Evolutionary conservation across 495 filamentous ascomycete species (phyloP).

Genomic region (Apodospora peruviana): DNA sequence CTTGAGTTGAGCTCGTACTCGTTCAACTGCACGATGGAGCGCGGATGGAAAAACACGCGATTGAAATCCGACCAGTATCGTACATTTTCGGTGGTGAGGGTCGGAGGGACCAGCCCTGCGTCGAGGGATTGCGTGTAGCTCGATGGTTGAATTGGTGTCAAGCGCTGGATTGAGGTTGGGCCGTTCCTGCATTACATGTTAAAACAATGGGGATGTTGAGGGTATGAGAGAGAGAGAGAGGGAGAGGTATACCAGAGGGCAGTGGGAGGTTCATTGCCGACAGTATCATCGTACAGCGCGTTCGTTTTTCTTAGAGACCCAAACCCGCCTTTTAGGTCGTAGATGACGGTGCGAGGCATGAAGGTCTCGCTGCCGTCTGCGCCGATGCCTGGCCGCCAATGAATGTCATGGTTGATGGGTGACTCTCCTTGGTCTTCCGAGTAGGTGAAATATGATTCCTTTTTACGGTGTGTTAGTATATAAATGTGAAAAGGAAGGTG

Average conservation of each 20-base stretch:
- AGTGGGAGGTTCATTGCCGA: conserved; percentile 40
- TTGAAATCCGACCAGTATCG: conserved; percentile 97
- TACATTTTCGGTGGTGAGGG: conserved; percentile 62
- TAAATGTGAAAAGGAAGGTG: background rate
- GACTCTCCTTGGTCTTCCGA: conserved; percentile 54
- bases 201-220: background rate
- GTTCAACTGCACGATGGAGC: conserved; percentile 80
- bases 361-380: conserved; percentile 83
- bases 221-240: background rate
- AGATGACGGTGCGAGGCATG: conserved; percentile 84
- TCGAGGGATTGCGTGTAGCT: conserved; percentile 77
- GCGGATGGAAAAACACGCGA: conserved; percentile 84
- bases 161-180: conserved; percentile 58
- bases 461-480: background rate
- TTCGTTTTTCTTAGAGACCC: conserved; percentile 83
- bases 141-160: conserved; percentile 59
- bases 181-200: conserved; percentile 52
- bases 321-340: conserved; percentile 90
- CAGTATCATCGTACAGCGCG: conserved; percentile 69
- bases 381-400: conserved; percentile 84
- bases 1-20: conserved; percentile 76
- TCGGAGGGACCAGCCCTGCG: conserved; percentile 53
- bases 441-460: conserved; percentile 99
- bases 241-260: conserved; percentile 54
- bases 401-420: conserved; percentile 81